Evolutionary conservation across 2,329 filamentous ascomycete species (phyloP), one percentile per base, ranked within the genome.

Genomic region (Trichoderma sp.): DNA sequence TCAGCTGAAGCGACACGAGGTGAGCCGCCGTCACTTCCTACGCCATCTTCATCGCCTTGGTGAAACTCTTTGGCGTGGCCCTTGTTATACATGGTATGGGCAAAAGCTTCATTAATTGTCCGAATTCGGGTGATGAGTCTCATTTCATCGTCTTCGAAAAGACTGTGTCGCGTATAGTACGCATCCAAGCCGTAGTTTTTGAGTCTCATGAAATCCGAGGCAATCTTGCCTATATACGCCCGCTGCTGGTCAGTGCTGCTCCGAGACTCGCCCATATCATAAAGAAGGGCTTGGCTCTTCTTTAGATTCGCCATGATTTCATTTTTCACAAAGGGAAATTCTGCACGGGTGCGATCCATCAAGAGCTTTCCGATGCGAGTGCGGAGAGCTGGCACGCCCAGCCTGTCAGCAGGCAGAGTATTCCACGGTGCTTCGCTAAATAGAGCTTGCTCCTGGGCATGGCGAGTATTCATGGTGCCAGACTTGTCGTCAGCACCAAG

Each of bases 401-500:
- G 65, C 0, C 77, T 74, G 0, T 78, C 76, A 0, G 70, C 52
- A 0, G 73, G 70, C 0, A 80, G 72, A 0, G 3, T 69, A 0
- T 71, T 72, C 84, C 83, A 86, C 0, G 80, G 80, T 0, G 71
- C 58, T 0, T 75, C 16, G 0, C 66, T 21, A 57, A 85, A 85
- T 68, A 86, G 83, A 0, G 37, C 62, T 1, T 67, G 74, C 70
- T 85, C 84, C 0, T 74, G 68, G 0, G 40, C 58, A 6, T 78
- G 72, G 0, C 82, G 79, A 0, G 80, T 71, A 0, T 74, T 68
- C 0, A 81, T 67, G 0, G 74, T 77, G 0, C 79, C 79, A 0
- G 73, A 67, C 0, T 57, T 71, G 5, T 85, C 82, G 16, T 85
- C 83, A 0, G 82, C 80, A 11, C 84, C 75, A 0, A 83, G 81